These are phyloP conservation scores for Mycena rebaudengoi DNA, from an alignment of 768 basidiomycete genomes.

Conservation along the genomic window DNA sequence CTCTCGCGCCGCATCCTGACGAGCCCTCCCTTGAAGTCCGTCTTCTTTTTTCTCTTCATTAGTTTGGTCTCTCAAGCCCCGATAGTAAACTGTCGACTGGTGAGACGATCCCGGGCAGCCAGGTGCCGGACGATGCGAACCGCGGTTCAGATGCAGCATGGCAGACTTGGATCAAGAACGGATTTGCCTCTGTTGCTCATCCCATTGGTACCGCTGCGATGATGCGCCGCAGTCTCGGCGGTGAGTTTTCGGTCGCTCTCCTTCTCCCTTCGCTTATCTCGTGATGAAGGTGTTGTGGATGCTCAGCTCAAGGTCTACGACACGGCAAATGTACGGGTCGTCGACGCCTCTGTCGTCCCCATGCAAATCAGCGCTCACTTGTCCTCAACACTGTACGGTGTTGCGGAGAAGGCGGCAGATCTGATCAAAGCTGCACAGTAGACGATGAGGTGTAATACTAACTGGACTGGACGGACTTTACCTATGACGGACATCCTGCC, in stretches of 20 bases:
- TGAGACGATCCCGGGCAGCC: conserved; percentile 52
- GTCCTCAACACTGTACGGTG: conserved; percentile 57
- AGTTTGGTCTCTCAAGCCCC: background rate
- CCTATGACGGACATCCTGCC: too few relatives aligned
- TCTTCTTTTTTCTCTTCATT: background rate
- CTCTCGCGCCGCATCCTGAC: conserved; percentile 52
- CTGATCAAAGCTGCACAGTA: conserved; percentile 53
- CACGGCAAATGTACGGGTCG: conserved; percentile 58
- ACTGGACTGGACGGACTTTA: background rate
- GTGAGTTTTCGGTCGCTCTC: too few relatives aligned
- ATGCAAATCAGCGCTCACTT: conserved; percentile 57
- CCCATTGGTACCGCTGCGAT: conserved; percentile 59
- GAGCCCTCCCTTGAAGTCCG: conserved; percentile 51
- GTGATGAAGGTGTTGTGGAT: conserved; percentile 58
- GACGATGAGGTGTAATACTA: background rate
- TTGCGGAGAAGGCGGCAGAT: conserved; percentile 65
- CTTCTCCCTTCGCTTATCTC: too few relatives aligned
- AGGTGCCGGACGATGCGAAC: conserved; percentile 51
- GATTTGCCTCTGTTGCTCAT: conserved; percentile 57
- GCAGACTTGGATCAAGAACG: conserved; percentile 53
- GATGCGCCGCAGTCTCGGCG: conserved; percentile 48
- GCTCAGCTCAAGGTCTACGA: conserved; percentile 56
- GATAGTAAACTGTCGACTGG: conserved; percentile 48
- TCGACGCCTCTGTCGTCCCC: conserved; percentile 60
- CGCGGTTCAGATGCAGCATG: conserved; percentile 56